Evolutionary conservation across 2,329 filamentous ascomycete genomes (phyloP), one percentile per base, ranked within the genome.

Genomic region (Aspergillus tanneri): DNA sequence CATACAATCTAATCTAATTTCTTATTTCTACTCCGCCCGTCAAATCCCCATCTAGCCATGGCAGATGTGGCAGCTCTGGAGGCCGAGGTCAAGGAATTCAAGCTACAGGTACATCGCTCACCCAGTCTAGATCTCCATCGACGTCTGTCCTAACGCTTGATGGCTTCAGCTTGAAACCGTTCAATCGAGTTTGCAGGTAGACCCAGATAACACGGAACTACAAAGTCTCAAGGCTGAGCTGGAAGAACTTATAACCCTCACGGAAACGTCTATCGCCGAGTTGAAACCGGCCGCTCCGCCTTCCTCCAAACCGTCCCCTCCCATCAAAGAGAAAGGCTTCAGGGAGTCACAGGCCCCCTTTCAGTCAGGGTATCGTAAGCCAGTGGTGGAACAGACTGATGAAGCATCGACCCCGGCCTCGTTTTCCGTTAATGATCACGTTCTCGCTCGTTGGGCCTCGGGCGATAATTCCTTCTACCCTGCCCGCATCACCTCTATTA

Each of bases 391-490:
- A 59, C 50, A 67, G 55, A 23, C 79, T 47, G 81, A 83, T 45
- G 81, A 86, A 56, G 76, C 79, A 16, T 53, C 70, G 23, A 69
- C 72, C 2, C 73, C 78, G 0, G 76, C 78, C 2, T 78, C 78
- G 8, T 96, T 91, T 72, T 82, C 87, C 48, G 88, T 96, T 56
- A 96, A 96, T 66, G 93, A 99, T 63, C 87, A 78, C 24, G 88
- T 96, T 45, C 78, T 93, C 69, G 93, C 92, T 38, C 91, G 92
- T 71, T 99, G 91, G 89, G 75, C 87, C 38, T 87, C 89, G 8
- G 90, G 90, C 46, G 93, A 99, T 71, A 90, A 88, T 64, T 81
- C 82, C 19, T 96, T 91, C 73, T 97, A 97, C 73, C 86, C 90
- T 37, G 93, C 91, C 34, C 86, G 89, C 62, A 95, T 99, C 69